Evolutionary conservation across 2,329 filamentous ascomycete species (phyloP), one percentile per base, ranked within the genome.

Genomic region (Talaromyces funiculosus): DNA sequence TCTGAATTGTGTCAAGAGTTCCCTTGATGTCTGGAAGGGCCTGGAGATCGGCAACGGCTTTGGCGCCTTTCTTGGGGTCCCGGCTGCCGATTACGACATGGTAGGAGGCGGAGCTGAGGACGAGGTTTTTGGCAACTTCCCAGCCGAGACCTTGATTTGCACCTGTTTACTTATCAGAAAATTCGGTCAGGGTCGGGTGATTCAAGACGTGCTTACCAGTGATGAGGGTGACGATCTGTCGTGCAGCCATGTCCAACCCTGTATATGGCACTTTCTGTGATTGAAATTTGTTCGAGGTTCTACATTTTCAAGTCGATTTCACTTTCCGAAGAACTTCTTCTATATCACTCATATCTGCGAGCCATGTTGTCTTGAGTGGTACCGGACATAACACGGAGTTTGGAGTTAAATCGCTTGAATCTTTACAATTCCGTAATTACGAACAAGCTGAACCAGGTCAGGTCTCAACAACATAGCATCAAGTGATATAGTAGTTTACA

Each of bases 81-180:
- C 66, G 65, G 16, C 62, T 59, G 43, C 65, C 64, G 24, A 66
- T 47, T 16, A 67, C 62, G 24, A 66, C 63, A 53, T 69, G 68
- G 57, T 70, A 69, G 3, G 54, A 47, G 6, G 31, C 10, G 18
- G 59, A 61, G 33, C 53, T 58, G 20, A 61, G 54, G 24, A 63
- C 26, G 2, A 63, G 54, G 42, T 61, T 61, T 57, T 63, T 61
- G 33, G 59, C 61, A 16, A 56, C 51, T 45, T 63, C 61, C 31
- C 54, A 63, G 22, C 61, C 61, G 12, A 63, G 14, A 1, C 59
- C 61, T 47, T 61, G 54, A 49, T 63, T 63, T 35, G 54, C 61
- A 9, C 61, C 59, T 61, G 24, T 14, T 7, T 26, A 14, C 29
- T 14, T 37, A 26, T 42, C 35, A 24, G 26, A 37, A 35, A 24